These are phyloP conservation scores for Colletotrichum navitas DNA, from an alignment of 2,329 filamentous ascomycete genomes.

Conservation along the genomic window DNA sequence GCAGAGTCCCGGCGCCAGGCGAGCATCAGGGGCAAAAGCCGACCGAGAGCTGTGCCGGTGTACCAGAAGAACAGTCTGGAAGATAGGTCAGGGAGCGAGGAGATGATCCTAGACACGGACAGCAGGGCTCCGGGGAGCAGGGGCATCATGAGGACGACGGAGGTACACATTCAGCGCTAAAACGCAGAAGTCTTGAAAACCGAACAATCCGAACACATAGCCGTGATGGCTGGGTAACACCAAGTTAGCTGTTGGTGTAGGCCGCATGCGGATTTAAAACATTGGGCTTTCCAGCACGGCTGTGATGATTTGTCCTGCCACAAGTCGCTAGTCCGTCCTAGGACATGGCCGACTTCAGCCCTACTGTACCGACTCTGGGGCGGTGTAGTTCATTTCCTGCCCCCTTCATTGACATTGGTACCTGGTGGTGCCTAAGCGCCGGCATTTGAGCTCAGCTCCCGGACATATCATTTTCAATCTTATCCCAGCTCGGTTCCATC, in stretches of 20 bases:
- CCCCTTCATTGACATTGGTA: too few relatives aligned
- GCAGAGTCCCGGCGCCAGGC: slow-evolving; percentile 14
- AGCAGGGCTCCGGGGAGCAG: neutral
- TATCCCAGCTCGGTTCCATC: neutral
- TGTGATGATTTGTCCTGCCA: neutral
- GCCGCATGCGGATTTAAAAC: neutral
- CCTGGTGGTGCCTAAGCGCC: neutral
- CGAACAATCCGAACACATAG: neutral
- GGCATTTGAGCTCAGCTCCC: neutral
- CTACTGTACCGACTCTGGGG: neutral
- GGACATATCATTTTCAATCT: neutral
- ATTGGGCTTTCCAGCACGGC: neutral
- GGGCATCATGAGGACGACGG: slow-evolving; percentile 39
- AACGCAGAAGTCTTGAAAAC: neutral
- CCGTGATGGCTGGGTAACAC: neutral
- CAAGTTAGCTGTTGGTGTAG: neutral
- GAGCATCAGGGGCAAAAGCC: slow-evolving; percentile 19
- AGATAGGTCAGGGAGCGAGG: slow-evolving; percentile 32
- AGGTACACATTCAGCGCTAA: slow-evolving; percentile 23
- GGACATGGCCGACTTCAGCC: slow-evolving; percentile 3
- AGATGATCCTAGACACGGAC: slow-evolving; percentile 17
- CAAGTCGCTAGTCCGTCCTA: neutral
- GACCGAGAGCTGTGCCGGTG: slow-evolving; percentile 8
- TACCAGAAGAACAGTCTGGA: slow-evolving; percentile 29
- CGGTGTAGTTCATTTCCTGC: neutral